Evolutionary conservation across 176 grass and related monocot genomes (phyloP).

Genomic region (Elaeis guineensis): DNA sequence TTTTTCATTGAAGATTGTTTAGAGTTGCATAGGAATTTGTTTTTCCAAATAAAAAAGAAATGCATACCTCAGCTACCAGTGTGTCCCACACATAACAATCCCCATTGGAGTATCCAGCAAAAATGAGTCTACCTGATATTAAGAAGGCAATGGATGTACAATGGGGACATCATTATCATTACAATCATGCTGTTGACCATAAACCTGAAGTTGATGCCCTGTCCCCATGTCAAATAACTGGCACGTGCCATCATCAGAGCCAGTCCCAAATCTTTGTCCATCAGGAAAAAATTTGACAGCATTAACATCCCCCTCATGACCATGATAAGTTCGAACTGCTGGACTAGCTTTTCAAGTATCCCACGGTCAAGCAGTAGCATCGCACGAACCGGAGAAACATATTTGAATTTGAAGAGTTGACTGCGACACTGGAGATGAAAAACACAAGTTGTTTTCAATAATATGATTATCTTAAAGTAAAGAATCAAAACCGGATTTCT

Average conservation of each 20-base stretch:
- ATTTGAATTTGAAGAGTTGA: conserved; percentile 71
- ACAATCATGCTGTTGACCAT: conserved; percentile 42
- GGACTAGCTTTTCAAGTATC: conserved; percentile 85
- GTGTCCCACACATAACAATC: conserved; percentile 99
- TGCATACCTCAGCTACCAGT: conserved; percentile 73
- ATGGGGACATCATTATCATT: conserved; percentile 59
- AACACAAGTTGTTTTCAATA: not conserved
- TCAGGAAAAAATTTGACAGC: conserved; percentile 96
- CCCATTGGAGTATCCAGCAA: conserved; percentile 96
- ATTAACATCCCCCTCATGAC: conserved; percentile 78
- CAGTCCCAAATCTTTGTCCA: conserved; percentile 89
- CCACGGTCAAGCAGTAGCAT: conserved; percentile 84
- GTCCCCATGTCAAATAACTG: conserved; percentile 96
- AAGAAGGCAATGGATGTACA: conserved; percentile 96
- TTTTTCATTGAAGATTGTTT: no score
- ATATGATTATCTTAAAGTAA: no score
- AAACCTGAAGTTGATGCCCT: conserved; percentile 95
- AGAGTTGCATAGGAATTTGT: no score
- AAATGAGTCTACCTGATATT: conserved; percentile 96
- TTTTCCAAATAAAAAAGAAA: conserved; percentile 6
- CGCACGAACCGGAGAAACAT: conserved; percentile 98
- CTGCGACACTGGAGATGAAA: conserved; percentile 51
- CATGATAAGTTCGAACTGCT: conserved; percentile 83
- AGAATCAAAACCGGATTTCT: no score
- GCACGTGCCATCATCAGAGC: conserved; percentile 93